These are phyloP conservation scores for Zychaea mexicana DNA, from an alignment of 371 early-diverging fungal species.

Conservation along the genomic window DNA sequence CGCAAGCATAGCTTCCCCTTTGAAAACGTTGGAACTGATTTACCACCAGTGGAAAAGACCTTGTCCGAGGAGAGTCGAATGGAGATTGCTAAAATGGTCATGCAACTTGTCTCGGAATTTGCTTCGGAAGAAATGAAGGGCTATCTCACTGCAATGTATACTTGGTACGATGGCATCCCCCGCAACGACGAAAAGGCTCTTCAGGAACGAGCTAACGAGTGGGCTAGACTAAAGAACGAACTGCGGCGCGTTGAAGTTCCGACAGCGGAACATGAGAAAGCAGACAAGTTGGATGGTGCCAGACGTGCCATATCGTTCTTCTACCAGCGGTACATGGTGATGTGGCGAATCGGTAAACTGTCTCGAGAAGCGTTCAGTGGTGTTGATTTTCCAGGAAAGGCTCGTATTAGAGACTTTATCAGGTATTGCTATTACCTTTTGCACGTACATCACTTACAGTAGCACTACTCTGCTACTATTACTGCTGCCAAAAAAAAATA, in stretches of 20 bases:
- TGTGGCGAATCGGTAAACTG: conserved; percentile 13
- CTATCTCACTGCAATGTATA: background rate
- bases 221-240: background rate
- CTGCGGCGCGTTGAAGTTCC: background rate
- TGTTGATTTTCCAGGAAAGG: conserved; percentile 13
- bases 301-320: conserved; percentile 3
- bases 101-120: background rate
- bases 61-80: background rate
- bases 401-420: background rate
- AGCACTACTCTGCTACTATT: too few relatives aligned
- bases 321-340: conserved; percentile 13
- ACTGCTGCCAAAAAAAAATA: too few relatives aligned
- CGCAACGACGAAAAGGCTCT: background rate
- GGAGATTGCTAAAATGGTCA: background rate
- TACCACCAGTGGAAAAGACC: background rate
- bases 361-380: conserved; percentile 8
- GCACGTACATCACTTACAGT: too few relatives aligned
- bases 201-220: background rate
- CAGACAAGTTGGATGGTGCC: conserved; percentile 5
- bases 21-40: background rate
- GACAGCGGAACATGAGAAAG: background rate
- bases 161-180: background rate
- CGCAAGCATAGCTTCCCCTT: conserved; percentile 3
- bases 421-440: too few relatives aligned
- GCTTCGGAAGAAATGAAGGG: background rate